phyloP scores from a whole-genome alignment of 106 monocot genomes.

The Allium sativum region DNA sequence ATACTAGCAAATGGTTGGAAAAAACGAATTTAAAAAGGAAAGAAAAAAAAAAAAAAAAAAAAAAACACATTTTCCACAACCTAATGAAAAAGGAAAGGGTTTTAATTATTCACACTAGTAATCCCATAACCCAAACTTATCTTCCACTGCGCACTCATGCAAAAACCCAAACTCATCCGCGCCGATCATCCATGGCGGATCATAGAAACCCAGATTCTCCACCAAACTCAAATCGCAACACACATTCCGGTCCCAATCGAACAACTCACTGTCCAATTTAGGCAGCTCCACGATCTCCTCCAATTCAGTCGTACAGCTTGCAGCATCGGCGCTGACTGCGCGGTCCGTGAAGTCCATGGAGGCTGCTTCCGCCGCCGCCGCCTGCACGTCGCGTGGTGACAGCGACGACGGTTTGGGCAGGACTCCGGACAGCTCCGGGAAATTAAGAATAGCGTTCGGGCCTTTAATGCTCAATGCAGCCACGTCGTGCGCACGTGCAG shows the following conservation, averaged over 20 bases:
- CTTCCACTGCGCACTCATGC: not conserved
- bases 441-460: conserved; percentile 30
- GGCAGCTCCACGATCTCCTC: conserved; percentile 10
- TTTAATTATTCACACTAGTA: not conserved
- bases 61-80: no score
- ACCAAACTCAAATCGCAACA: not conserved
- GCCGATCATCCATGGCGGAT: conserved; percentile 8
- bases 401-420: conserved; percentile 32
- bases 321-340: not conserved
- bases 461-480: conserved; percentile 47
- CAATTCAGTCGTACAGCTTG: not conserved
- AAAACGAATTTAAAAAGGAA: no score
- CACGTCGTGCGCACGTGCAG: conserved; percentile 42
- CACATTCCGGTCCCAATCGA: conserved; percentile 5
- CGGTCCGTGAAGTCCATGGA: conserved; percentile 36
- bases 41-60: no score
- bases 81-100: no score
- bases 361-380: conserved; percentile 58
- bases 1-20: no score
- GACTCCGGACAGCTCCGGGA: conserved; percentile 25
- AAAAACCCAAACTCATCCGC: not conserved
- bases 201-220: not conserved
- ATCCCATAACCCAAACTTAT: not conserved
- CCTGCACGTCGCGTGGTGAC: conserved; percentile 53
- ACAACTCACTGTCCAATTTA: not conserved